phyloP scores from a whole-genome alignment of 225 moss, liverwort and hornwort genomes.

The Bryum argenteum region DNA sequence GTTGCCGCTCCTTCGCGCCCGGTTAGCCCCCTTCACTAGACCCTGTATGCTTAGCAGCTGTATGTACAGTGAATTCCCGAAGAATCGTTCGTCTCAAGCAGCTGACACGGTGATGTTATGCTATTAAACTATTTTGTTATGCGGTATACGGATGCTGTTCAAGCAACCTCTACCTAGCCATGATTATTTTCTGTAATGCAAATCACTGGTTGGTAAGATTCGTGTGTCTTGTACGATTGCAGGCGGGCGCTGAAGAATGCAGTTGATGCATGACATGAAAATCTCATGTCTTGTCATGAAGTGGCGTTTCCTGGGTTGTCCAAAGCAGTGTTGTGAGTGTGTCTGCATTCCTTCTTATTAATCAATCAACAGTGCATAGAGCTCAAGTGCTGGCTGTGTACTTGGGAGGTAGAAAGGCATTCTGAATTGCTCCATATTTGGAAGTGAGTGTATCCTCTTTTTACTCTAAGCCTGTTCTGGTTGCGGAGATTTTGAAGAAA shows the following conservation, averaged over 20 bases:
- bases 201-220: neutral
- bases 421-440: slow-evolving; percentile 19
- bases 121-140: too few relatives aligned
- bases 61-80: too few relatives aligned
- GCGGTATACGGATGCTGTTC: too few relatives aligned
- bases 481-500: slow-evolving; percentile 23
- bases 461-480: slow-evolving; percentile 8
- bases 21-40: slow-evolving; percentile 19
- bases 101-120: too few relatives aligned
- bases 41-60: neutral
- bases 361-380: slow-evolving; percentile 15
- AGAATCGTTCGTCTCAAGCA: too few relatives aligned
- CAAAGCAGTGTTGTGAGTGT: slow-evolving; percentile 10
- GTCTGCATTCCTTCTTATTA: neutral
- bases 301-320: slow-evolving; percentile 11
- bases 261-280: slow-evolving; percentile 30
- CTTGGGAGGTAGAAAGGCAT: neutral
- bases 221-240: slow-evolving; percentile 25
- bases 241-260: slow-evolving; percentile 35
- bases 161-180: neutral
- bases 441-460: slow-evolving; percentile 14
- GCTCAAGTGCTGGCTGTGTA: slow-evolving; percentile 9
- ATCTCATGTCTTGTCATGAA: neutral
- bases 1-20: slow-evolving; percentile 25
- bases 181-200: neutral